Conservation (phyloP, 768 basidiomycete genomes). For the Multifurca ochricompacta region DNA sequence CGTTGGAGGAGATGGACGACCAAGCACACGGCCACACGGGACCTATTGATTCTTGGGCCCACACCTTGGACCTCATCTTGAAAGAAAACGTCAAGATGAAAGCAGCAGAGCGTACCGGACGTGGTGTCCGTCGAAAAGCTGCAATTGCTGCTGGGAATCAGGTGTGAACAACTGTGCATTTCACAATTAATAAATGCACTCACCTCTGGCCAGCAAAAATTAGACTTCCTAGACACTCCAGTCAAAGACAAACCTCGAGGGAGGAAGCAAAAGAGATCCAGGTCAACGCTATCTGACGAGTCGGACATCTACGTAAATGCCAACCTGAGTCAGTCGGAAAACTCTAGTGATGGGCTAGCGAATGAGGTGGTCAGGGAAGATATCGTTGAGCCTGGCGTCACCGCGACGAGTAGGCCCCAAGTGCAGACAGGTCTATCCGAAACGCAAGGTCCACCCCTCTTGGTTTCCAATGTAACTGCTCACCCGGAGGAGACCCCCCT, state of each 20-base stretch:
- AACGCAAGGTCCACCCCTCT: neutral
- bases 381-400: neutral
- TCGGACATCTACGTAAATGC: constrained; percentile 34
- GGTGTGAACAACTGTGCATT: constrained; percentile 30
- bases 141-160: constrained; percentile 36
- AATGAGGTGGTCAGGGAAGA: neutral
- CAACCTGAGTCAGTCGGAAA: constrained; percentile 5
- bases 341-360: constrained; percentile 1
- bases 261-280: constrained; percentile 29
- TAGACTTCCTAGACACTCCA: constrained; percentile 33
- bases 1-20: constrained; percentile 60
- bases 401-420: neutral
- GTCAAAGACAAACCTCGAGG: constrained; percentile 28
- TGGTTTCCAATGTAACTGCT: neutral
- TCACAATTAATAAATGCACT: neutral
- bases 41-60: constrained; percentile 75
- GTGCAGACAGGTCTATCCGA: neutral
- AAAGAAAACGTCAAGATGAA: constrained; percentile 39
- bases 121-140: constrained; percentile 69
- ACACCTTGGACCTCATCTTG: constrained; percentile 47
- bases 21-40: constrained; percentile 34
- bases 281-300: constrained; percentile 31
- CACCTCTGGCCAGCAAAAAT: constrained; percentile 22
- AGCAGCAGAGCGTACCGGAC: constrained; percentile 52
- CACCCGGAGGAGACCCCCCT: constrained; percentile 15